Evolutionary conservation across 345 rosid species (phyloP), one percentile per base, ranked within the genome.

Genomic region (Gossypium rotundifolium): DNA sequence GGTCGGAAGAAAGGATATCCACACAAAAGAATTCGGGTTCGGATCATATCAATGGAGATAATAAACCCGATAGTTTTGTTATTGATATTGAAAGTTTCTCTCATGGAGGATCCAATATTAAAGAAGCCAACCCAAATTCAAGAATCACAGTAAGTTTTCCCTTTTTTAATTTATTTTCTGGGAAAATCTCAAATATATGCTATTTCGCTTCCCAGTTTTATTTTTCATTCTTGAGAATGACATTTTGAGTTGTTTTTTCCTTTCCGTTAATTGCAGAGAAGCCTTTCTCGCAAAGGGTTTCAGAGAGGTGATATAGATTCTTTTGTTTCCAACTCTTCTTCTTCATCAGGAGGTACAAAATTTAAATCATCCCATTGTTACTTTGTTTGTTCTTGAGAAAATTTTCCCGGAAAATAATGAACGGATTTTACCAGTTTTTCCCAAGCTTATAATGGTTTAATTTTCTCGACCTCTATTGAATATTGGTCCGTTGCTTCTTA

Each of bases 241-340:
- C 0, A 45, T 46, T 62, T 7, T 44, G 46, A 9, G 1, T 40
- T 6, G 18, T 8, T 8, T 67, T 20, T 1, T 1, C 22, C n/a
- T 27, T 46, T 60, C 27, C 57, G 45, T 65, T 52, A 13, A n/a
- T 27, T 40, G 87, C 93, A 92, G 91, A 88, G 88, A 84, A 87
- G 76, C 79, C 84, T 87, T 63, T 89, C 97, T 60, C 85, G 90
- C 75, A 94, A 92, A 82, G 94, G 93, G 82, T 78, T 89, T 16
- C 76, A 61, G 57, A 88, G 95, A 44, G 81, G 82, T 33, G 88
- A 85, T 54, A 83, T 75, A 69, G 90, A 86, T 54, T 57, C 75
- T 11, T 46, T 75, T 38, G 79, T 74, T 78, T 78, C 90, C 52
- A 74, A 83, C 44, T 78, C 93, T 13, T 88, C 94, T 38, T 79